Evolutionary conservation across 331 rosid genomes (phyloP).

Genomic region (Pyracantha coccinea): DNA sequence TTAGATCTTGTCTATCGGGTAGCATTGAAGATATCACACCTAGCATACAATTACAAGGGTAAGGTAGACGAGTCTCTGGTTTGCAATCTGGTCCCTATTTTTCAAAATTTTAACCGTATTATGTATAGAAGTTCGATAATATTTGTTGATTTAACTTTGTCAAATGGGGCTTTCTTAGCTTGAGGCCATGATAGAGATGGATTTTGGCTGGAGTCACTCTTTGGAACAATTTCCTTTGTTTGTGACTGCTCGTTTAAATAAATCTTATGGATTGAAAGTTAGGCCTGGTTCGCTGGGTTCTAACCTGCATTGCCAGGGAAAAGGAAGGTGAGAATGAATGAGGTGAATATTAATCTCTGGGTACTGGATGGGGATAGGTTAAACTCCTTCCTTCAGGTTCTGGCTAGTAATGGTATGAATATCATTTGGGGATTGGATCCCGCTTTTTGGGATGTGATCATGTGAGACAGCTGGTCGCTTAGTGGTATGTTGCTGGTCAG

Average conservation of each 20-base stretch:
- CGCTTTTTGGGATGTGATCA: not conserved
- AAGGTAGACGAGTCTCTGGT: not conserved
- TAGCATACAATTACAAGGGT: not conserved
- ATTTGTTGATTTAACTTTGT: no score
- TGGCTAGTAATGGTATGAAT: not conserved
- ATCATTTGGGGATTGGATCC: not conserved
- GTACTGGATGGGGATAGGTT: not conserved
- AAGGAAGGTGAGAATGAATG: not conserved
- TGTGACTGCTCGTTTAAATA: not conserved
- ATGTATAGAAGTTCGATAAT: no score
- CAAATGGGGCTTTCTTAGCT: no score
- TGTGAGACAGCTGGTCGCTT: not conserved
- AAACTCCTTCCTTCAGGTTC: not conserved
- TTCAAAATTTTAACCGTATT: no score
- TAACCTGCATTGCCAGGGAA: not conserved
- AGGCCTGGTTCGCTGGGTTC: not conserved
- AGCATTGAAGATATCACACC: not conserved
- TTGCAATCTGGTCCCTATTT: no score
- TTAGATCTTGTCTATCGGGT: not conserved
- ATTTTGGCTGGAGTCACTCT: no score
- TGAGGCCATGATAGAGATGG: no score
- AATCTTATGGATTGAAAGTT: not conserved
- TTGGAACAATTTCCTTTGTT: not conserved
- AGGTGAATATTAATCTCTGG: not conserved
- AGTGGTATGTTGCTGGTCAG: not conserved